Evolutionary conservation across 352 stramenopile species (phyloP).

Genomic region (Pythium phragmiticola): DNA sequence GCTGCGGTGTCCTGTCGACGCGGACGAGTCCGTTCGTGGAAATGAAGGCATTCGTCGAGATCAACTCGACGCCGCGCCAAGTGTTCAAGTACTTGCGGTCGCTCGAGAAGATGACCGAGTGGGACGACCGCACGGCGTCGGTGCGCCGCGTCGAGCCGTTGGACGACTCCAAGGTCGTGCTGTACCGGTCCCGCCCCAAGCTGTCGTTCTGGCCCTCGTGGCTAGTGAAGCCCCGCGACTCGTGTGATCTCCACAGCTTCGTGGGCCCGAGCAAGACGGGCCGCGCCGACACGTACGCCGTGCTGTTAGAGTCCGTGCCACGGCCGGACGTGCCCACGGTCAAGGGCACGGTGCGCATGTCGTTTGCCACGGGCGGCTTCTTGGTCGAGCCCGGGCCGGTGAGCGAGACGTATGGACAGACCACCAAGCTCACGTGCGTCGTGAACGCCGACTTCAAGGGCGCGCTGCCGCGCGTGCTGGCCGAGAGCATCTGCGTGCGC

Average conservation of each 20-base stretch:
- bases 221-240: slow-evolving; percentile 78
- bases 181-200: slow-evolving; percentile 68
- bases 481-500: slow-evolving; percentile 73
- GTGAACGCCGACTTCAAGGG: slow-evolving; percentile 36
- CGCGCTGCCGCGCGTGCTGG: slow-evolving; percentile 60
- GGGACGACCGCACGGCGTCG: slow-evolving; percentile 32
- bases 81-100: slow-evolving; percentile 61
- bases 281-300: slow-evolving; percentile 55
- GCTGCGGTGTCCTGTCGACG: slow-evolving; percentile 23
- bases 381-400: slow-evolving; percentile 52
- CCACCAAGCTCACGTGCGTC: slow-evolving; percentile 28
- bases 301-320: slow-evolving; percentile 69
- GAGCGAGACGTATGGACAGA: slow-evolving; percentile 21
- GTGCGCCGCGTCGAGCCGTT: slow-evolving; percentile 63
- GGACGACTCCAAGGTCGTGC: slow-evolving; percentile 57
- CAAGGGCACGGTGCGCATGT: slow-evolving; percentile 71
- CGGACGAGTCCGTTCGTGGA: slow-evolving; percentile 58
- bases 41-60: slow-evolving; percentile 65
- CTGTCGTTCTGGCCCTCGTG: slow-evolving; percentile 77
- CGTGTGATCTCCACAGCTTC: slow-evolving; percentile 79
- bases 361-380: slow-evolving; percentile 68
- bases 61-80: slow-evolving; percentile 39
- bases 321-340: slow-evolving; percentile 63
- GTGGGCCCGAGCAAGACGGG: slow-evolving; percentile 52
- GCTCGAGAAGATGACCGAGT: slow-evolving; percentile 43